Evolutionary conservation across 2,329 filamentous ascomycete genomes (phyloP).

Genomic region (Epichloe coenophiala): DNA sequence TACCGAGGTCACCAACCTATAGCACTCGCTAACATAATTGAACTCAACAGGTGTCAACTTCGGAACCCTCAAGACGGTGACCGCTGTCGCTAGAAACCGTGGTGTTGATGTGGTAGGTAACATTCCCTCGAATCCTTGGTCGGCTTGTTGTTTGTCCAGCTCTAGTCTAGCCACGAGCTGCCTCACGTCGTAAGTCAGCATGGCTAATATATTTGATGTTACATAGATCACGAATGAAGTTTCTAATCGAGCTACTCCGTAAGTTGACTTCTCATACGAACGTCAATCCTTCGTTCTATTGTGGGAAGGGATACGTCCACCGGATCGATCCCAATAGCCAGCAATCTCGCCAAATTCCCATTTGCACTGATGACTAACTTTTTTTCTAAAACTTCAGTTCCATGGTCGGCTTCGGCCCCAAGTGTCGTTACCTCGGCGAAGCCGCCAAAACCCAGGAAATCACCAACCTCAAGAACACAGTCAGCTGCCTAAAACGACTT

Average conservation of each 20-base stretch:
- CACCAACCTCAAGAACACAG: constrained; percentile 98
- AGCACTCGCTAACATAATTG: constrained; percentile 6
- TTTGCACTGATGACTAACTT: background rate
- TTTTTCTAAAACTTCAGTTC: constrained; percentile 42
- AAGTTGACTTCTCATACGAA: constrained; percentile 34
- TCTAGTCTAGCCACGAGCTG: background rate
- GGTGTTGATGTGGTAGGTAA: constrained; percentile 93
- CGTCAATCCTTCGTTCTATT: constrained; percentile 10
- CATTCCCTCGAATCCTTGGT: background rate
- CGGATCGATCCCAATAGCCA: too few relatives aligned
- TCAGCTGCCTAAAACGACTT: constrained; percentile 83
- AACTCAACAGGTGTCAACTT: constrained; percentile 63
- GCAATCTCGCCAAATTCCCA: background rate
- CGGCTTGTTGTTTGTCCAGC: background rate
- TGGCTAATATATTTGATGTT: background rate
- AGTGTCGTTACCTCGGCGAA: constrained; percentile 88
- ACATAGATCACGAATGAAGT: constrained; percentile 93
- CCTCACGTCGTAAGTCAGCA: too few relatives aligned
- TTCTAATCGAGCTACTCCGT: constrained; percentile 96
- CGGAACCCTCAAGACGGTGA: constrained; percentile 90
- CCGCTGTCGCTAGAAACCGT: constrained; percentile 94
- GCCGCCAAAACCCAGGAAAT: constrained; percentile 97
- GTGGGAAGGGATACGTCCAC: background rate
- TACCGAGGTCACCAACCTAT: background rate
- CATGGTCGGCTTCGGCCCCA: constrained; percentile 88